A percentile compares a stretch with the other conserved stretches of the same genome.
Evolutionary conservation across 2,329 filamentous ascomycete species (phyloP).

Genomic region (Gaeumannomyces tritici): DNA sequence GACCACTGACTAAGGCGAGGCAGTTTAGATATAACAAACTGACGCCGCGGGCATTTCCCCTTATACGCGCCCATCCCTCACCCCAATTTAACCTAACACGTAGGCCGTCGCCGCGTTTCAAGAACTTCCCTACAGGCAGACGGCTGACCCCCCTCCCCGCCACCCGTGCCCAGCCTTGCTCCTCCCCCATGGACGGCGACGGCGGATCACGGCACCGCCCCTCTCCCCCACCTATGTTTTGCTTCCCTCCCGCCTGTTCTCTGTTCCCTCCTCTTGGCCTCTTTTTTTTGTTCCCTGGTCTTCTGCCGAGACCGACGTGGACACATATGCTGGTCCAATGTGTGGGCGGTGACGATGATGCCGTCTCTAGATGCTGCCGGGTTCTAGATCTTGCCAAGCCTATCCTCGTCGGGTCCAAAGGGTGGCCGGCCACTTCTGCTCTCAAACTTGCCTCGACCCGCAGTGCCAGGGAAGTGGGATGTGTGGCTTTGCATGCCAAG

Average conservation of each 20-base stretch:
- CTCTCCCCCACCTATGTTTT: not conserved
- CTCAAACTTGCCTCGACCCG: not conserved
- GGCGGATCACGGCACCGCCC: not conserved
- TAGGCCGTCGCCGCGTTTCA: not conserved
- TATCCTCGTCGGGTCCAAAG: not conserved
- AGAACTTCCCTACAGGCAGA: not conserved
- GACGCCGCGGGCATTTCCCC: not conserved
- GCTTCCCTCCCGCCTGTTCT: not conserved
- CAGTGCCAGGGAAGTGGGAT: not conserved
- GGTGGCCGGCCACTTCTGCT: not conserved
- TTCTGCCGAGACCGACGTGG: not conserved
- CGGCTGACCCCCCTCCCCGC: too few species aligned
- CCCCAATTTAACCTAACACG: not conserved
- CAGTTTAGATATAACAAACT: not conserved
- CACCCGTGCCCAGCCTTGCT: not conserved
- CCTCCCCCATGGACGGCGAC: not conserved
- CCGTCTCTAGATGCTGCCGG: not conserved
- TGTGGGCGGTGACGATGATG: too few species aligned
- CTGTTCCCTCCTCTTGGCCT: not conserved
- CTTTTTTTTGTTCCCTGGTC: too few species aligned
- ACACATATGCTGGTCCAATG: not conserved
- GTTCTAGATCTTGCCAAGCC: not conserved
- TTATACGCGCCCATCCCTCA: too few species aligned
- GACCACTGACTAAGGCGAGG: not conserved
- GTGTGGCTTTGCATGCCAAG: not conserved